A percentile compares a stretch with the other conserved stretches of the same genome.
Conservation (phyloP, 805 yeast species). For the Yamadazyma philogaea region DNA sequence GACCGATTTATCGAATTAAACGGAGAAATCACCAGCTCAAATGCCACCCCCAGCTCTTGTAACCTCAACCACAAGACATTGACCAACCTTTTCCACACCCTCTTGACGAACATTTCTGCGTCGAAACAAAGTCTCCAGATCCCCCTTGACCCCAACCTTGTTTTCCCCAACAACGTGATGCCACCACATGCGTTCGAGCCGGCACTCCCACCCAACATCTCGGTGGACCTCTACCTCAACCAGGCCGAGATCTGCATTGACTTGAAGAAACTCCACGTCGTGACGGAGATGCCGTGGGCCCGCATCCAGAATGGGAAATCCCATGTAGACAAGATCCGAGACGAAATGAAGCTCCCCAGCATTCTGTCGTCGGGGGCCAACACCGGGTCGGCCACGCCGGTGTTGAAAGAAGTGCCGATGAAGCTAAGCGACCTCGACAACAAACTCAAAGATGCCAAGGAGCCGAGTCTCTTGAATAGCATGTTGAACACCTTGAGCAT, state of each 20-base stretch:
- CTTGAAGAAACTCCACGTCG: conserved; percentile 46
- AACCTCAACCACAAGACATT: conserved; percentile 15
- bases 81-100: conserved; percentile 22
- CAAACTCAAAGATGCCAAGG: conserved; percentile 5
- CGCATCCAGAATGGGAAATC: conserved; percentile 46
- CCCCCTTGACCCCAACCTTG: conserved; percentile 49
- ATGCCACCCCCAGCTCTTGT: background rate
- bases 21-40: background rate
- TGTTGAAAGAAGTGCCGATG: conserved; percentile 17
- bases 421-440: conserved; percentile 21
- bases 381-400: conserved; percentile 10
- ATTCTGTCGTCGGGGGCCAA: conserved; percentile 9
- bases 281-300: conserved; percentile 63
- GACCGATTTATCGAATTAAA: conserved; percentile 8
- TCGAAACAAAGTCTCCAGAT: conserved; percentile 35
- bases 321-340: conserved; percentile 56
- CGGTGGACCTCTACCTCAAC: conserved; percentile 56
- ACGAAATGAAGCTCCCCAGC: conserved; percentile 44
- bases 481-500: conserved; percentile 14
- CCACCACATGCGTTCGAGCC: conserved; percentile 42
- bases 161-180: conserved; percentile 56
- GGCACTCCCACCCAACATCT: conserved; percentile 41
- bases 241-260: conserved; percentile 66
- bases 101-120: conserved; percentile 24
- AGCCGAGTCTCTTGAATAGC: conserved; percentile 7